These are phyloP conservation scores for Rhizopogon salebrosus DNA, from an alignment of 768 basidiomycete genomes.

Conservation along the genomic window DNA sequence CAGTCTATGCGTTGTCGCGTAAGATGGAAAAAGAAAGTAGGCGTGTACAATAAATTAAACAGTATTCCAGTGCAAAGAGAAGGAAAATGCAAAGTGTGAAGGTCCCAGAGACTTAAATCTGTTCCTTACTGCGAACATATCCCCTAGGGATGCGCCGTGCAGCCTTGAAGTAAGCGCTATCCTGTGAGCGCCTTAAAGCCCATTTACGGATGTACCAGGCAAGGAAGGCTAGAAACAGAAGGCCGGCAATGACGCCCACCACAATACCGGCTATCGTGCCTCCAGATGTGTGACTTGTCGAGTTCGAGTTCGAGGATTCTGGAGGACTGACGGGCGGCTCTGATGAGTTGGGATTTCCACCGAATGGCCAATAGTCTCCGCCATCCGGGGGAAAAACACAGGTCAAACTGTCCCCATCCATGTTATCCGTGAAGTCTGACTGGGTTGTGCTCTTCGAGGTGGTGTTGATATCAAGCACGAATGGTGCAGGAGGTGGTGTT, in stretches of 20 bases:
- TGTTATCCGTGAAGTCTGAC: constrained; percentile 43
- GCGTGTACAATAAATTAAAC: not conserved
- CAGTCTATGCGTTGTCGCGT: not conserved
- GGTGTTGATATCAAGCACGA: constrained; percentile 47
- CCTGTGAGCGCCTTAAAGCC: constrained; percentile 32
- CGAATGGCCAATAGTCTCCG: constrained; percentile 72
- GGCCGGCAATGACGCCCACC: constrained; percentile 44
- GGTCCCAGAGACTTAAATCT: not conserved
- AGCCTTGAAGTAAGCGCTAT: constrained; percentile 15
- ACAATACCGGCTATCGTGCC: constrained; percentile 42
- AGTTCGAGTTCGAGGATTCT: constrained; percentile 7
- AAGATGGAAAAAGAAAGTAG: not conserved
- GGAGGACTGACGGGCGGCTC: constrained; percentile 17
- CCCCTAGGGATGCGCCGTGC: constrained; percentile 12
- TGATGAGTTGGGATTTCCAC: constrained; percentile 38
- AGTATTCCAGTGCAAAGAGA: not conserved
- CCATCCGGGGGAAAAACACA: constrained; percentile 65
- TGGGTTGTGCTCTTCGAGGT: constrained; percentile 42
- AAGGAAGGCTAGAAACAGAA: constrained; percentile 34
- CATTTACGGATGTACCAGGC: constrained; percentile 47
- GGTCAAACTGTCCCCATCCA: constrained; percentile 52
- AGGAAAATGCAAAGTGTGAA: not conserved
- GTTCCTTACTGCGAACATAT: constrained; percentile 12
- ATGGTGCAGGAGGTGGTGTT: constrained; percentile 52
- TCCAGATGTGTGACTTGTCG: constrained; percentile 22